phyloP scores from a whole-genome alignment of 805 yeast genomes.

The Tetrapisispora taiwanensis region DNA sequence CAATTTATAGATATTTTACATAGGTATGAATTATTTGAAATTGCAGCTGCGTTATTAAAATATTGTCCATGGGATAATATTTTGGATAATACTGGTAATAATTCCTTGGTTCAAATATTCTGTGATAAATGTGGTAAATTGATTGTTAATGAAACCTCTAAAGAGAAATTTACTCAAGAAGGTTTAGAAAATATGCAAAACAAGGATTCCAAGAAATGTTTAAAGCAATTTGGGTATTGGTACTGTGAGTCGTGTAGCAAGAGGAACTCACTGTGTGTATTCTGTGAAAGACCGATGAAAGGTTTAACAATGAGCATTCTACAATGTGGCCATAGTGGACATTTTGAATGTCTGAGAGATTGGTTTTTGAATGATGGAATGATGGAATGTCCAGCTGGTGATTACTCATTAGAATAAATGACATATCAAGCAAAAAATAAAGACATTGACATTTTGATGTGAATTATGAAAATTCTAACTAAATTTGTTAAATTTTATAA shows the following conservation, averaged over 20 bases:
- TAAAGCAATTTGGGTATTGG: constrained; percentile 59
- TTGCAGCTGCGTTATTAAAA: constrained; percentile 26
- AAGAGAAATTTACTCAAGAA: constrained; percentile 27
- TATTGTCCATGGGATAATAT: constrained; percentile 28
- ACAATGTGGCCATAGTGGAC: constrained; percentile 83
- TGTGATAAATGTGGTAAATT: constrained; percentile 53
- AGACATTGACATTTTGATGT: too few species aligned
- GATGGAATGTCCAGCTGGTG: constrained; percentile 75
- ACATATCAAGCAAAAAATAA: too few species aligned
- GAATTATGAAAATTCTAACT: too few species aligned
- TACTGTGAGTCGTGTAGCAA: constrained; percentile 65
- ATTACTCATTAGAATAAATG: not conserved
- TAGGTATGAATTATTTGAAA: constrained; percentile 27
- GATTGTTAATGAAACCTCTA: constrained; percentile 49
- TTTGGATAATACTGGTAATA: constrained; percentile 18
- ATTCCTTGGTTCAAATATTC: constrained; percentile 40
- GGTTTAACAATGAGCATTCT: constrained; percentile 54
- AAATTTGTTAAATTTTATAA: not conserved
- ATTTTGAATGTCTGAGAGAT: constrained; percentile 61
- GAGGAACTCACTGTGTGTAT: constrained; percentile 57
- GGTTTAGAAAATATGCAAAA: constrained; percentile 9
- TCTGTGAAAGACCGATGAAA: constrained; percentile 67
- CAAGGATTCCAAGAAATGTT: constrained; percentile 25
- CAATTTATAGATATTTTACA: constrained; percentile 25
- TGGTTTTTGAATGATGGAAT: constrained; percentile 66